Conservation (phyloP, 2,329 filamentous ascomycete genomes). For the Ceratocystis eucalypticola region DNA sequence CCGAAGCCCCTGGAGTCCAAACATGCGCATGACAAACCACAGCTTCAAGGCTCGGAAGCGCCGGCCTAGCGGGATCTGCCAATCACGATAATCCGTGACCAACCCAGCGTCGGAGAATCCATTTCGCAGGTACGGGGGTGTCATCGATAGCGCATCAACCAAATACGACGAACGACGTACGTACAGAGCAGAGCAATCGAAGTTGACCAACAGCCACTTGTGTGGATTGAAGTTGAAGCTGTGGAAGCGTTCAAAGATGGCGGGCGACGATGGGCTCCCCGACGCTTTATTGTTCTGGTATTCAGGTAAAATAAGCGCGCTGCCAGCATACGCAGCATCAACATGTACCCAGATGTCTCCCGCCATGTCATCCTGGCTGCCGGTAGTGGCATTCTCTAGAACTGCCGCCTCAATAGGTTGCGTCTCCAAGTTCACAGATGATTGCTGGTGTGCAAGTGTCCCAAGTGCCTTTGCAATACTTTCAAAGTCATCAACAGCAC, state of each 20-base stretch:
- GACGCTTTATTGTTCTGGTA: conserved; percentile 52
- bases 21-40: conserved; percentile 83
- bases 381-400: conserved; percentile 19
- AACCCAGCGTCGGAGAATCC: conserved; percentile 65
- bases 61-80: conserved; percentile 86
- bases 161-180: conserved; percentile 62
- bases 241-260: conserved; percentile 54
- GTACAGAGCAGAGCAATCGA: conserved; percentile 71
- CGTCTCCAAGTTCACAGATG: not conserved
- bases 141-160: conserved; percentile 65
- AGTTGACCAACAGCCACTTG: conserved; percentile 93
- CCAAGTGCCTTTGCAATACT: conserved; percentile 45
- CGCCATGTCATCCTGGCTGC: conserved; percentile 21
- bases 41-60: conserved; percentile 83
- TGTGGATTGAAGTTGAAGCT: conserved; percentile 94
- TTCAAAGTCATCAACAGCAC: conserved; percentile 69
- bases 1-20: conserved; percentile 63
- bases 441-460: not conserved
- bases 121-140: conserved; percentile 71
- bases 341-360: conserved; percentile 76
- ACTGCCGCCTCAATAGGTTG: not conserved
- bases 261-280: conserved; percentile 30
- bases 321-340: conserved; percentile 84
- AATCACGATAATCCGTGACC: conserved; percentile 91
- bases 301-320: conserved; percentile 69